Evolutionary conservation across 2,329 filamentous ascomycete genomes (phyloP).

Genomic region (Chaetothyriales sp.): DNA sequence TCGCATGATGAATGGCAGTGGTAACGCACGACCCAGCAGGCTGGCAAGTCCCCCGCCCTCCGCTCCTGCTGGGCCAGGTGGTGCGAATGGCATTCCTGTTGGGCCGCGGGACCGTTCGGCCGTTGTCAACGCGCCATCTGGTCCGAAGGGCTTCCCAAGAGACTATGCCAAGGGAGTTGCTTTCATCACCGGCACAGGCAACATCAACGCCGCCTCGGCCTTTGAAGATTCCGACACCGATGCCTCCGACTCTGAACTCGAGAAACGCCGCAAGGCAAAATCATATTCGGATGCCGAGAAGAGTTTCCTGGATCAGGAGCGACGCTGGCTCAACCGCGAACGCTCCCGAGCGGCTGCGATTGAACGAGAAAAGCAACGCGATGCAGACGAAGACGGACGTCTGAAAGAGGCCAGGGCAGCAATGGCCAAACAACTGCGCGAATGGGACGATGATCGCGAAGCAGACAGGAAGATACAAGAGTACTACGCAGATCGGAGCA

Average conservation of each 20-base stretch:
- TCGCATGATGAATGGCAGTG: constrained; percentile 42
- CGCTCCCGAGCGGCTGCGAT: constrained; percentile 68
- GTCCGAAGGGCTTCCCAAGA: constrained; percentile 49
- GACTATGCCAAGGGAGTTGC: constrained; percentile 63
- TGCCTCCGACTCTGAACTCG: constrained; percentile 73
- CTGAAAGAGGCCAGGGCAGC: constrained; percentile 48
- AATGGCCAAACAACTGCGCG: constrained; percentile 54
- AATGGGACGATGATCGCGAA: constrained; percentile 89
- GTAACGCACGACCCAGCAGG: constrained; percentile 40
- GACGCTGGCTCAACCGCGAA: constrained; percentile 82
- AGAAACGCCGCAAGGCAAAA: constrained; percentile 55
- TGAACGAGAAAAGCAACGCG: constrained; percentile 67
- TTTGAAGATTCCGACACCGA: constrained; percentile 76
- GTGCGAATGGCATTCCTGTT: constrained; percentile 60
- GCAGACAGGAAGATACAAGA: constrained; percentile 53
- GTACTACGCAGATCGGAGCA: constrained; percentile 75
- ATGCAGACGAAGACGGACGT: constrained; percentile 57
- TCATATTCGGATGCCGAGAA: constrained; percentile 64
- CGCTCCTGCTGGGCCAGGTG: constrained; percentile 46
- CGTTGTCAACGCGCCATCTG: constrained; percentile 56
- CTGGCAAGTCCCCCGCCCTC: constrained; percentile 55
- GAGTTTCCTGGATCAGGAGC: constrained; percentile 67
- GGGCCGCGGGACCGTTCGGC: constrained; percentile 50
- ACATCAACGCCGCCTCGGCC: constrained; percentile 40
- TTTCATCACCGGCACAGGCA: constrained; percentile 64